These are phyloP conservation scores for Pontederia crassipes DNA, from an alignment of 176 grass and related monocot species.

Conservation along the genomic window DNA sequence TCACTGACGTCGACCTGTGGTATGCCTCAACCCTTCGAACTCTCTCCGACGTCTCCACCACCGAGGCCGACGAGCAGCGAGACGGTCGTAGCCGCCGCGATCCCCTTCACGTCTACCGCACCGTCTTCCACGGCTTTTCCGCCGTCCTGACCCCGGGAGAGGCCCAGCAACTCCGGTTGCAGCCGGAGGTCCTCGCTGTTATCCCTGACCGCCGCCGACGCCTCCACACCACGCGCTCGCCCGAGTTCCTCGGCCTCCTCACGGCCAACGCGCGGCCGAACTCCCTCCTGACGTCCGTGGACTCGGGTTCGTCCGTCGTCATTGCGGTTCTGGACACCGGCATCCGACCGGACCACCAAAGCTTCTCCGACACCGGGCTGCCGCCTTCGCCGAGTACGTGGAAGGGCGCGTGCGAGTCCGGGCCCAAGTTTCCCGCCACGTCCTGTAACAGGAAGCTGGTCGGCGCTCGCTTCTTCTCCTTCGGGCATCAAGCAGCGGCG, in stretches of 20 bases:
- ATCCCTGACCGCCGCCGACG: conserved; percentile 30
- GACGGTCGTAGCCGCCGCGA: neutral
- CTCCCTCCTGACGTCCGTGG: neutral
- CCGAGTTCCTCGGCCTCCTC: conserved; percentile 19
- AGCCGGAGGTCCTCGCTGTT: neutral
- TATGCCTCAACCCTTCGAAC: neutral
- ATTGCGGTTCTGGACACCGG: conserved; percentile 18
- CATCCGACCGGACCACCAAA: conserved; percentile 21
- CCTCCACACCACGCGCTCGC: conserved; percentile 14
- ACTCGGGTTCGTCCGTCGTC: conserved; percentile 7
- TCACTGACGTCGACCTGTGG: neutral
- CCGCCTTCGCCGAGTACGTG: conserved; percentile 3
- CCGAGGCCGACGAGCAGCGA: neutral
- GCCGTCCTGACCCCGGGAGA: conserved; percentile 6
- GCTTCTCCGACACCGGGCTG: conserved; percentile 12
- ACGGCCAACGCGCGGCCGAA: neutral
- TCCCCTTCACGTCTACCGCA: conserved; percentile 21
- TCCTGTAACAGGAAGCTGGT: conserved; percentile 36
- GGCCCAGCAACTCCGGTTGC: neutral
- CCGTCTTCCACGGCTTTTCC: conserved; percentile 17
- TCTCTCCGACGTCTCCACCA: neutral
- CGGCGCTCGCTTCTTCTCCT: conserved; percentile 23
- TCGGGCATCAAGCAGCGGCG: neutral
- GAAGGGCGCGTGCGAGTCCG: conserved; percentile 16
- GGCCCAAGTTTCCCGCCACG: conserved; percentile 11